Percentiles rank a stretch among this genome's conserved stretches.
Evolutionary conservation across 495 filamentous ascomycete species (phyloP).

Genomic region (Podospora tetraspora): DNA sequence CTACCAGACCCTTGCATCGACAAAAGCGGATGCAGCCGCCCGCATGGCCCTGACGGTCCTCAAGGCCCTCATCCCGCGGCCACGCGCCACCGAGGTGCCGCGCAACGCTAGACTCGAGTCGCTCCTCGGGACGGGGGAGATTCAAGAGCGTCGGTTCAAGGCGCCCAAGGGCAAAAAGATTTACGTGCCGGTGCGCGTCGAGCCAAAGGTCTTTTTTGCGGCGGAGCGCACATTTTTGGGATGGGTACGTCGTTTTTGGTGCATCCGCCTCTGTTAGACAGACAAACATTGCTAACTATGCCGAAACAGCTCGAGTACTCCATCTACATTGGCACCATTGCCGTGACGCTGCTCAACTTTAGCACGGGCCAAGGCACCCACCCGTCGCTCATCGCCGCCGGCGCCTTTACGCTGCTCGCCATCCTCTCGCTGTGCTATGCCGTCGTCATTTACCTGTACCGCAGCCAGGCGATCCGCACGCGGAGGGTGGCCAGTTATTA

Average conservation of each 20-base stretch:
- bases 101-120: conserved; percentile 44
- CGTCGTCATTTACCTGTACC: conserved; percentile 77
- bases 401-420: conserved; percentile 77
- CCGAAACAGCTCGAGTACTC: conserved; percentile 74
- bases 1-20: conserved; percentile 47
- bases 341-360: conserved; percentile 89
- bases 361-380: conserved; percentile 38
- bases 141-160: conserved; percentile 64
- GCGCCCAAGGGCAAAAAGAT: conserved; percentile 90
- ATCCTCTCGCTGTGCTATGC: conserved; percentile 69
- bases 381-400: conserved; percentile 60
- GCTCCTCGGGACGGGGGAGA: conserved; percentile 41
- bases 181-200: conserved; percentile 89
- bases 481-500: conserved; percentile 82
- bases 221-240: conserved; percentile 93
- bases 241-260: conserved; percentile 50
- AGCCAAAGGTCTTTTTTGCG: conserved; percentile 97
- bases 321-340: conserved; percentile 88
- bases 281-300: conserved; percentile 4
- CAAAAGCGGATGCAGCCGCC: conserved; percentile 25
- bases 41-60: conserved; percentile 42
- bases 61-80: conserved; percentile 52
- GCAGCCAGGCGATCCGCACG: conserved; percentile 74
- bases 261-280: neutral
- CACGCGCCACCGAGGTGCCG: conserved; percentile 56